These are phyloP conservation scores for Dillenia turbinata DNA, from an alignment of 164 flowering plant species.

Conservation along the genomic window DNA sequence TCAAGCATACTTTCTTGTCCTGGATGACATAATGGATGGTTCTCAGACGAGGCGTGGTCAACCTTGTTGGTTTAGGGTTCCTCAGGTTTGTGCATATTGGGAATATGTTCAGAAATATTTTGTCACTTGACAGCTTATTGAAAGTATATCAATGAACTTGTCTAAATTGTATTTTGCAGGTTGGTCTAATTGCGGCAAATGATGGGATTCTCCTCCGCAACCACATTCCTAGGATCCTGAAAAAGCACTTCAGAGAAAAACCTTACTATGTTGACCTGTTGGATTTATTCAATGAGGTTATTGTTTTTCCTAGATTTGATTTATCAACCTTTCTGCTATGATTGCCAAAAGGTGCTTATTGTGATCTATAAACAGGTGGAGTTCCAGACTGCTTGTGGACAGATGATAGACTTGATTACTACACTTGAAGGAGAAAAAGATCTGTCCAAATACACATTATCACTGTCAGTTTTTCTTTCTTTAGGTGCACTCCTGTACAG, in stretches of 20 bases:
- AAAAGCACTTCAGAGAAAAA: constrained; percentile 69
- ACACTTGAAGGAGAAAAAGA: constrained; percentile 90
- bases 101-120: background rate
- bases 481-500: too few species aligned
- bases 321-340: too few species aligned
- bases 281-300: constrained; percentile 93
- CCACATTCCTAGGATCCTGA: constrained; percentile 79
- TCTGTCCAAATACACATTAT: constrained; percentile 66
- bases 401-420: constrained; percentile 96
- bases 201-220: constrained; percentile 88
- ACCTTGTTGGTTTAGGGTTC: constrained; percentile 87
- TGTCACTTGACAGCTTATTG: too few species aligned
- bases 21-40: constrained; percentile 92
- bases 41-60: constrained; percentile 91
- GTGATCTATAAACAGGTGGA: constrained; percentile 58
- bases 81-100: constrained; percentile 43
- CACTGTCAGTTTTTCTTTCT: constrained; percentile 46
- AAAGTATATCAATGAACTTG: background rate
- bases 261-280: constrained; percentile 86
- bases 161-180: constrained; percentile 35
- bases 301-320: constrained; percentile 3
- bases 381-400: constrained; percentile 91
- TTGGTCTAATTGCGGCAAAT: constrained; percentile 86
- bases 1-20: constrained; percentile 94
- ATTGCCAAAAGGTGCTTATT: background rate